Conservation (phyloP, 805 yeast genomes). For the Kodamaea restingae region DNA sequence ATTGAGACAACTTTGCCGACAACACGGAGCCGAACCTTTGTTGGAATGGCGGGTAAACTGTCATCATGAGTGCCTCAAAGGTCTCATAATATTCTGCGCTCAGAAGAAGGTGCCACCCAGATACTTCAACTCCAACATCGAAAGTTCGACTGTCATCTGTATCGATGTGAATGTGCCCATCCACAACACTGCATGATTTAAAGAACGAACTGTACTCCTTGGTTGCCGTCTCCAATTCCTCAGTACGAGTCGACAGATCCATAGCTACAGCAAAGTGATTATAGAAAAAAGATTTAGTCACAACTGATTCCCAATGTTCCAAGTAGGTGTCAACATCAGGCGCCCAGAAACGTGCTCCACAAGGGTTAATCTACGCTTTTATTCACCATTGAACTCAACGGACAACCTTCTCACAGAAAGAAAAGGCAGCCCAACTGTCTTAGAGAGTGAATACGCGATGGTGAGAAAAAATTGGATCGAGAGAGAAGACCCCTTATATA, state of each 20-base stretch:
- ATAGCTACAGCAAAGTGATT: neutral
- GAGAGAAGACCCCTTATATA: neutral
- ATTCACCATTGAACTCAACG: conserved; percentile 27
- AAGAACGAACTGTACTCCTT: conserved; percentile 23
- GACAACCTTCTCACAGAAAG: conserved; percentile 8
- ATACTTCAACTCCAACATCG: conserved; percentile 20
- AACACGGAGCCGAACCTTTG: conserved; percentile 17
- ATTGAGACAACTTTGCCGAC: conserved; percentile 13
- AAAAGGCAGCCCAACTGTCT: conserved; percentile 8
- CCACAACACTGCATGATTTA: conserved; percentile 12
- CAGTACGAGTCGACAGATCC: conserved; percentile 3
- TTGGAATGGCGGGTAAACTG: conserved; percentile 19
- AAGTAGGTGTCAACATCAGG: conserved; percentile 38
- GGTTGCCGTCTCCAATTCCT: conserved; percentile 19
- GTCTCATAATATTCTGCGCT: conserved; percentile 18
- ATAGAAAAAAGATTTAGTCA: conserved; percentile 28
- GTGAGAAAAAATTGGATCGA: conserved; percentile 1
- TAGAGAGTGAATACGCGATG: conserved; percentile 22
- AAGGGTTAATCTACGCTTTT: conserved; percentile 36
- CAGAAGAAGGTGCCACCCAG: conserved; percentile 25
- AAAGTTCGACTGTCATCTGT: conserved; percentile 15
- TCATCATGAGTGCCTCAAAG: conserved; percentile 31
- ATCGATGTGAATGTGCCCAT: conserved; percentile 9
- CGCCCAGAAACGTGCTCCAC: conserved; percentile 47
- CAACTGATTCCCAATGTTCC: conserved; percentile 46